Conservation (phyloP, 345 rosid genomes). For the Populus deltoides region DNA sequence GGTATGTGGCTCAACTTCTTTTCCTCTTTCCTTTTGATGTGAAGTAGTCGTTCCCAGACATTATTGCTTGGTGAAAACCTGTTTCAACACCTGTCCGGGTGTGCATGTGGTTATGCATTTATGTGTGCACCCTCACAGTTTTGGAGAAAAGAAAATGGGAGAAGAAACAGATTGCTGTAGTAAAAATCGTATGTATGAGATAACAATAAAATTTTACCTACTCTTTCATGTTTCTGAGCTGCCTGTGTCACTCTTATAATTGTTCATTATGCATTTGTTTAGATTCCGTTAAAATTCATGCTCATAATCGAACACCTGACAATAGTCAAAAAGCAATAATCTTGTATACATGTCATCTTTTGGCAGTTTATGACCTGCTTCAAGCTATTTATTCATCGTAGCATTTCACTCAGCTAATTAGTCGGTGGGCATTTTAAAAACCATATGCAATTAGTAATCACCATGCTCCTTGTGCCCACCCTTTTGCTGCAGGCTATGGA, state of each 20-base stretch:
- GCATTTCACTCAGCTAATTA: neutral
- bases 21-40: neutral
- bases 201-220: neutral
- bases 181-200: neutral
- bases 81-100: neutral
- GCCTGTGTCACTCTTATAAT: neutral
- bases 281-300: neutral
- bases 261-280: neutral
- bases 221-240: neutral
- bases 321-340: too few species aligned
- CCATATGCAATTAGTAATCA: too few species aligned
- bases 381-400: neutral
- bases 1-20: slow-evolving; percentile 38
- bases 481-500: slow-evolving; percentile 68
- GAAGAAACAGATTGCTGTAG: neutral
- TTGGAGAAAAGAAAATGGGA: neutral
- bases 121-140: neutral
- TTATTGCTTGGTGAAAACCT: neutral
- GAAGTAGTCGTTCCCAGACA: neutral
- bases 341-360: neutral
- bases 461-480: neutral
- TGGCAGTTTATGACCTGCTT: neutral
- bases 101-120: neutral
- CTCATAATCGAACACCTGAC: neutral
- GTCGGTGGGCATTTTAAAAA: neutral